Evolutionary conservation across 2,329 filamentous ascomycete species (phyloP).

Genomic region (Cryphonectria nitschkei): DNA sequence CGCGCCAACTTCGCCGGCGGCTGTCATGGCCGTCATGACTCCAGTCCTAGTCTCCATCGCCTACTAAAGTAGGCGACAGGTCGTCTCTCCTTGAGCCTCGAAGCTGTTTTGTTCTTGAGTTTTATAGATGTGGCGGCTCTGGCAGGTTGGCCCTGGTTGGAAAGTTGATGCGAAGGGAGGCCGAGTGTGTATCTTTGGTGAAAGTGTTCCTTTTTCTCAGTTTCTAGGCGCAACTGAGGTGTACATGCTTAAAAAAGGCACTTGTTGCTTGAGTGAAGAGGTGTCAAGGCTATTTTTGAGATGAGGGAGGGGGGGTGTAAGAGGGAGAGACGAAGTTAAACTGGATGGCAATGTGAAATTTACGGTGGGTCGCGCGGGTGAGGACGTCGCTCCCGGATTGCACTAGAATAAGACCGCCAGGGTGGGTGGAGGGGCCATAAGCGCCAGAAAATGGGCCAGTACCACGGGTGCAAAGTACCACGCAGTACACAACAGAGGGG

Average conservation of each 20-base stretch:
- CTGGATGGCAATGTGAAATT: conserved; percentile 24
- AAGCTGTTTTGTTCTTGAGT: not conserved
- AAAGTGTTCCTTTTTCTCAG: not conserved
- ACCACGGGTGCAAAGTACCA: too few relatives aligned
- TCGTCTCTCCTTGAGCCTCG: too few relatives aligned
- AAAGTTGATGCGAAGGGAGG: not conserved
- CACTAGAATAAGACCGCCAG: not conserved
- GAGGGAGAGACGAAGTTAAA: not conserved
- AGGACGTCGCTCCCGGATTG: not conserved
- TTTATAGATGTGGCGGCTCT: not conserved
- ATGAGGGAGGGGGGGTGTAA: not conserved
- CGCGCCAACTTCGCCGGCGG: conserved; percentile 29
- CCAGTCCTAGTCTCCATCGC: not conserved
- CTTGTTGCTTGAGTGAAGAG: not conserved
- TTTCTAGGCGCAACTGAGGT: not conserved
- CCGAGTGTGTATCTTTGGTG: not conserved
- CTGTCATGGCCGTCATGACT: conserved; percentile 31
- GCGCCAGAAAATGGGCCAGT: not conserved
- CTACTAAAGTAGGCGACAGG: not conserved
- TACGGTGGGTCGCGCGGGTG: conserved; percentile 18
- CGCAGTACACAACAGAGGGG: too few relatives aligned
- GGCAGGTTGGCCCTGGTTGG: not conserved
- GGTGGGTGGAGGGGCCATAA: not conserved
- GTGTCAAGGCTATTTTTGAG: not conserved
- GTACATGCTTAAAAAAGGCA: not conserved